phyloP scores from a whole-genome alignment of 495 filamentous ascomycete species.

The Penicillium canariense region DNA sequence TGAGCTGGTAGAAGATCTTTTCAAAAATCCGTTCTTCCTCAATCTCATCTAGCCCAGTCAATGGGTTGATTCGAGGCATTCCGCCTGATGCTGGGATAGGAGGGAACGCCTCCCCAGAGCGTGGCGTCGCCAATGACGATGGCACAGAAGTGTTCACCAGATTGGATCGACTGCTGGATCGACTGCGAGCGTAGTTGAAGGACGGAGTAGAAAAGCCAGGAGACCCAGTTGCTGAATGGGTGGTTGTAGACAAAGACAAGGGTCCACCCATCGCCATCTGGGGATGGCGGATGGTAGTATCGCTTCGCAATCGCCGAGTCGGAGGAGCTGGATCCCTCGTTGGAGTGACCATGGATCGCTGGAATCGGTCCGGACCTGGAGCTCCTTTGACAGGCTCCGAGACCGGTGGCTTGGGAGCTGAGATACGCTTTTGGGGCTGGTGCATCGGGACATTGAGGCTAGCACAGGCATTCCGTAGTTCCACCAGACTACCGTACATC shows the following conservation, averaged over 20 bases:
- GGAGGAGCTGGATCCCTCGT: constrained; percentile 54
- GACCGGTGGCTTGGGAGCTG: constrained; percentile 27
- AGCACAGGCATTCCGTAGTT: constrained; percentile 59
- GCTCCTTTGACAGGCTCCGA: constrained; percentile 26
- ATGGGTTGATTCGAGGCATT: constrained; percentile 46
- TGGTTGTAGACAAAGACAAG: constrained; percentile 25
- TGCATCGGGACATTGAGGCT: constrained; percentile 36
- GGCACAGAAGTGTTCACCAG: constrained; percentile 47
- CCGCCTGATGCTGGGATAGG: constrained; percentile 46
- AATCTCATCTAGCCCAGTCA: constrained; percentile 58
- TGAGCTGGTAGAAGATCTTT: constrained; percentile 70
- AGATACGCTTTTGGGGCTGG: constrained; percentile 17
- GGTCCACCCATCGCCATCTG: constrained; percentile 29
- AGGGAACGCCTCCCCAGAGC: constrained; percentile 76
- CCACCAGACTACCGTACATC: constrained; percentile 76
- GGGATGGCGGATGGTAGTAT: constrained; percentile 60
- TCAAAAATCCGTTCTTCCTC: constrained; percentile 80
- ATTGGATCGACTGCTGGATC: constrained; percentile 52
- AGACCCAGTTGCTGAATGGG: constrained; percentile 32
- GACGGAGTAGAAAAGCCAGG: constrained; percentile 36
- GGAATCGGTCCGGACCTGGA: constrained; percentile 30
- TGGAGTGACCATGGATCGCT: constrained; percentile 57
- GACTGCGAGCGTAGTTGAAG: constrained; percentile 42
- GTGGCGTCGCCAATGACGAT: constrained; percentile 60
- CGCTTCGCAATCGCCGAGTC: constrained; percentile 56